A percentile compares a stretch with the other conserved stretches of the same genome.
phyloP scores from a whole-genome alignment of 495 filamentous ascomycete genomes.

The Chaetomium fimeti region DNA sequence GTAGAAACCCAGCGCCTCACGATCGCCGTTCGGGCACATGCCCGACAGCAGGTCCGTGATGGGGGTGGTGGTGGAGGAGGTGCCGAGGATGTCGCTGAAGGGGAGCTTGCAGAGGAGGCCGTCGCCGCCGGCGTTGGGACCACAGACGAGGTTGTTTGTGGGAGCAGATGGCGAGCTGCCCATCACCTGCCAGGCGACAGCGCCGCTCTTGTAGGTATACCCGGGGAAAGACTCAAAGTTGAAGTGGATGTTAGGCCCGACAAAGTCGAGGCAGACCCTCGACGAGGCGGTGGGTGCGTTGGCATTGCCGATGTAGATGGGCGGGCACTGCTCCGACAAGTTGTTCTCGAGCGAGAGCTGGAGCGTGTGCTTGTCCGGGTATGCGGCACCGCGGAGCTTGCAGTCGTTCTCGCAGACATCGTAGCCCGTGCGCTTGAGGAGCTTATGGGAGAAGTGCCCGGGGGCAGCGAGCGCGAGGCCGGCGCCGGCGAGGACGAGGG shows the following conservation, averaged over 20 bases:
- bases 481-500: constrained; percentile 8
- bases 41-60: constrained; percentile 13
- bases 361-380: constrained; percentile 21
- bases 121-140: neutral
- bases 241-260: constrained; percentile 17
- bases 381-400: constrained; percentile 12
- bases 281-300: constrained; percentile 8
- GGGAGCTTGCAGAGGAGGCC: constrained; percentile 20
- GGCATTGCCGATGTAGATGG: constrained; percentile 11
- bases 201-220: constrained; percentile 15
- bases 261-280: constrained; percentile 20
- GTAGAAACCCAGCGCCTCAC: constrained; percentile 18
- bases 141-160: constrained; percentile 8
- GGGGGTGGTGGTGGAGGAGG: constrained; percentile 3
- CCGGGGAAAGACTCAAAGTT: constrained; percentile 22
- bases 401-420: constrained; percentile 23
- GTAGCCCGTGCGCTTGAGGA: constrained; percentile 16
- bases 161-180: constrained; percentile 7
- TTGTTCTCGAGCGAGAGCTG: constrained; percentile 15
- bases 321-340: constrained; percentile 23
- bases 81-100: constrained; percentile 23
- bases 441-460: neutral
- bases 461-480: constrained; percentile 12
- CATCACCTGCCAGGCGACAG: constrained; percentile 18
- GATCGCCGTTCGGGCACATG: constrained; percentile 23